Evolutionary conservation across 768 basidiomycete species (phyloP), one percentile per base, ranked within the genome.

Genomic region (Suillus fuscotomentosus): DNA sequence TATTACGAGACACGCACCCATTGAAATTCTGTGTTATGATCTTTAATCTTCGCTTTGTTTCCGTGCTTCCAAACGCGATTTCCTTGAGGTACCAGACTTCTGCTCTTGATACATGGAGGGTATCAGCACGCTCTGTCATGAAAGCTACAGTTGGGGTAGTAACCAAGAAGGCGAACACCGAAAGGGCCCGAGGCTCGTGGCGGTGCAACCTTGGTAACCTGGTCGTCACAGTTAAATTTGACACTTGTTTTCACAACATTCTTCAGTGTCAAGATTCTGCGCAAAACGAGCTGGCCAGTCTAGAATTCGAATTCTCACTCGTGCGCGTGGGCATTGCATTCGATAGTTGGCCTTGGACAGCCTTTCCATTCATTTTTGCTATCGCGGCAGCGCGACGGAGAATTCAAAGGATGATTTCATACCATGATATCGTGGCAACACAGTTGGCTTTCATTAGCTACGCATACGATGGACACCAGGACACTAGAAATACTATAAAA

Each of bases 11-110:
- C 48, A 81, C 88, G 65, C 63, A 91, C 92, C 92, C 91, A 69
- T 93, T 93, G 70, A 86, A 91, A 70, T 92, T 92, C 76, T 94
- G 91, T 0, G 90, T 92, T 60, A 94, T 87, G 64, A 93, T 88
- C 71, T 87, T 87, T 68, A 83, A 71, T 3, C 70, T 73, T 50
- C 77, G 73, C 68, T 68, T 66, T 43, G 65, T 20, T 31, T 71
- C 67, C 17, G 74, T 67, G 3, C 75, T 70, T 36, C 77, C 79
- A 69, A 89, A 94, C 3, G 70, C 63, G 55, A 92, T 84, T 34
- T 81, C 73, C 74, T 93, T 94, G 73, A 94, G 85, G 72, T 88
- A 85, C 92, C 92, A 94, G 20, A 92, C 86, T 51, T 92, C 89
- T 1, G 71, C 77, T 17, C 68, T 68, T 15, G 77, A 73, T 6